Base-by-base conservation (phyloP, 1,139 yeast genomes). In the Suhomyces coccinellae region DNA sequence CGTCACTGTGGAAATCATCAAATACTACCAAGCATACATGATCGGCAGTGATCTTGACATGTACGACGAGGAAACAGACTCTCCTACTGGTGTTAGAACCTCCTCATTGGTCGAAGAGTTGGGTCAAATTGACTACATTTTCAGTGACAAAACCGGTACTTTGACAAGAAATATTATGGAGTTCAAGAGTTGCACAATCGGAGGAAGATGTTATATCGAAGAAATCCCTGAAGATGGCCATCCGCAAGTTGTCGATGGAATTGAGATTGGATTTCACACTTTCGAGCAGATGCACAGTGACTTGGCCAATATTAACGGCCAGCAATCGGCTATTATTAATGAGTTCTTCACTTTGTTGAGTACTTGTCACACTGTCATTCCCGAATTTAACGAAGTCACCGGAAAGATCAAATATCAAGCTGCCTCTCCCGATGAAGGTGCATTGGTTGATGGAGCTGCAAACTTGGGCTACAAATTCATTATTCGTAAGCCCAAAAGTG, bases 351-450 rank as follows among this genome's bases (percentile, higher is more conserved):
- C 93, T 0, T 71, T 91, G 44, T 71, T 95, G 47, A 88, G 98
- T 43, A 85, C 96, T 0, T 95, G 99, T 63, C 99, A 95, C 61
- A 95, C 99, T 0, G 99, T 95, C 38, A 95, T 95, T 51, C 99
- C 99, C 0, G 99, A 95, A 63, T 74, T 79, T 14, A 77, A 77
- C 48, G 83, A 76, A 2, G 57, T 61, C 1, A 77, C 79, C 43
- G 87, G 87, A 0, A 58, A 73, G 1, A 85, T 93, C 53, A 91
- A 88, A 62, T 95, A 95, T 61, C 99, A 95, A 67, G 99, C 99
- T 0, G 97, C 99, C 0, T 91, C 98, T 2, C 99, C 99, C 1
- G 99, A 95, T 68, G 99, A 95, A 71, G 99, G 99, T 46, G 99
- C 99, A 0, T 73, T 95, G 51, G 99, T 95, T 3, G 91, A 93